A percentile compares a stretch with the other conserved stretches of the same genome.
Conservation (phyloP, 306 rosid genomes). For the Canavalia ensiformis region DNA sequence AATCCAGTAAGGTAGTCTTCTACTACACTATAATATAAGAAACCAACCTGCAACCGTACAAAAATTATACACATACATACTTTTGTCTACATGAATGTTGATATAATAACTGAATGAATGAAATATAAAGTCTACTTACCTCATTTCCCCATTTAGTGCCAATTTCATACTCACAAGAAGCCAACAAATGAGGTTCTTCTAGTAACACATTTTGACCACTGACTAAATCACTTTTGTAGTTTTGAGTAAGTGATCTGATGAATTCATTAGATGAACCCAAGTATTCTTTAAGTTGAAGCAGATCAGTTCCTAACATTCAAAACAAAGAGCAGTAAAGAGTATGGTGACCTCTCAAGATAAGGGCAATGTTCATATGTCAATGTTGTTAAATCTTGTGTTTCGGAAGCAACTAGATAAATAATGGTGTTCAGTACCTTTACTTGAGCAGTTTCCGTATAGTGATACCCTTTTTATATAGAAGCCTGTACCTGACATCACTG, state of each 20-base stretch:
- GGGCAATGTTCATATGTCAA: constrained; percentile 26
- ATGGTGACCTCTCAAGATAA: constrained; percentile 15
- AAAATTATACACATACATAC: constrained; percentile 1
- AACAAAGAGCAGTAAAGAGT: constrained; percentile 2
- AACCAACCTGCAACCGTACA: constrained; percentile 69
- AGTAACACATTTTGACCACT: constrained; percentile 27
- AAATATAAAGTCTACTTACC: constrained; percentile 43
- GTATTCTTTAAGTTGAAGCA: constrained; percentile 48
- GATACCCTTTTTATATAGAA: constrained; percentile 67
- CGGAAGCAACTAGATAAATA: constrained; percentile 6
- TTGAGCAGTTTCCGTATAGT: constrained; percentile 47
- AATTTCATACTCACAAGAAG: constrained; percentile 67
- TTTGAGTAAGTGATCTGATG: constrained; percentile 55
- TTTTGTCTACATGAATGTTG: constrained; percentile 17
- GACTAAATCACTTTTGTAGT: constrained; percentile 28
- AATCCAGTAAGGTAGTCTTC: constrained; percentile 77
- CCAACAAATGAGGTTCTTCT: constrained; percentile 57
- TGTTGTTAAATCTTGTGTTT: neutral
- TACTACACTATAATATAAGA: constrained; percentile 57
- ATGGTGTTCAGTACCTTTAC: constrained; percentile 53
- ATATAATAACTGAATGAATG: neutral
- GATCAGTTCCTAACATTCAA: constrained; percentile 52
- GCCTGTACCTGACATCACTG: constrained; percentile 66
- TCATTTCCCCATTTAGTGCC: constrained; percentile 75
- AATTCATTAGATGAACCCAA: constrained; percentile 71